Percentiles rank a stretch among this genome's conserved stretches.
Evolutionary conservation across 2,329 filamentous ascomycete genomes (phyloP).

Genomic region (Trichoderma sp.): DNA sequence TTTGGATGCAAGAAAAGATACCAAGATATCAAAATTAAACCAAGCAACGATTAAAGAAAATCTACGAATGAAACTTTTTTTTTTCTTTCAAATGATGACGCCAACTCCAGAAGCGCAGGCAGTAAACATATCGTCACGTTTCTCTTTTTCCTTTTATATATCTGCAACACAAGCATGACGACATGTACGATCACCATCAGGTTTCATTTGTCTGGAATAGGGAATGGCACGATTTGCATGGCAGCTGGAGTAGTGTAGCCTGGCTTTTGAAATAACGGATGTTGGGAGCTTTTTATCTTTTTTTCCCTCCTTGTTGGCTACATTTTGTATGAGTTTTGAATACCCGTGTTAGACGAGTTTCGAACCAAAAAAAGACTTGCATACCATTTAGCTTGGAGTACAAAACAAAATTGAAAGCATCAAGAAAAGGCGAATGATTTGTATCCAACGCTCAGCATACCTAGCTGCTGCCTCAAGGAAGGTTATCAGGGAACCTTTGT

Average conservation of each 20-base stretch:
- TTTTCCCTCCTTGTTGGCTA: not conserved
- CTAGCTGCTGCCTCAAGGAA: no score
- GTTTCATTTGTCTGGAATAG: conserved; percentile 22
- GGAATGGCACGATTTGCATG: conserved; percentile 22
- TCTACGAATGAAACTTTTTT: not conserved
- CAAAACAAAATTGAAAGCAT: conserved; percentile 5
- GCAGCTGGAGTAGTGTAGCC: conserved; percentile 22
- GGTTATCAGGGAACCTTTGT: no score
- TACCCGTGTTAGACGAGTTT: conserved; percentile 16
- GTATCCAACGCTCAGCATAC: not conserved
- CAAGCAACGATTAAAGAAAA: not conserved
- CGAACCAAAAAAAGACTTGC: not conserved
- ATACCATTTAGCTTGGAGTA: conserved; percentile 17
- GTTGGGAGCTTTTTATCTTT: not conserved
- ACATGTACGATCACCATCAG: conserved; percentile 23
- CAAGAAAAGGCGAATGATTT: not conserved
- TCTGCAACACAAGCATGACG: conserved; percentile 15
- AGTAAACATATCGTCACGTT: conserved; percentile 4
- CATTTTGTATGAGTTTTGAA: conserved; percentile 16
- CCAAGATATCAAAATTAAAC: not conserved
- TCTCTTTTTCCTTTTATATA: not conserved
- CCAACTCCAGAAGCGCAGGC: not conserved
- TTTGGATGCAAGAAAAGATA: conserved; percentile 9
- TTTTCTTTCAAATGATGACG: not conserved
- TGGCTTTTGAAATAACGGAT: conserved; percentile 9